These are phyloP conservation scores for Amphirosellinia nigrospora DNA, from an alignment of 495 filamentous ascomycete species.

Conservation along the genomic window DNA sequence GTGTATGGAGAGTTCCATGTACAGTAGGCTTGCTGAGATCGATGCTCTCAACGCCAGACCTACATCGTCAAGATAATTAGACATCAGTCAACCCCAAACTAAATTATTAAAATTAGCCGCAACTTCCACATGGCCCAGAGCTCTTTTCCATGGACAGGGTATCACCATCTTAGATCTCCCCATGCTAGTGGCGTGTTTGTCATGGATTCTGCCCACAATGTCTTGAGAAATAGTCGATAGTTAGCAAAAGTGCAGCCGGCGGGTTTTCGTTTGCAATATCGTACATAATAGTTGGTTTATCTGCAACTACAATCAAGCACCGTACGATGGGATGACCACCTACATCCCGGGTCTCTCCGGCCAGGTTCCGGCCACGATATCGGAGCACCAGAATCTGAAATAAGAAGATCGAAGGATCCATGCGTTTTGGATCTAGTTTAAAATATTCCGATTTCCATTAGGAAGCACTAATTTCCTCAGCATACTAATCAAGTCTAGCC, in stretches of 20 bases:
- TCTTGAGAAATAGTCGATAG: neutral
- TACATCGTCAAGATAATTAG: neutral
- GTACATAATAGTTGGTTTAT: neutral
- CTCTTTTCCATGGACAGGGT: neutral
- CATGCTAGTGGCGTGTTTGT: slow-evolving; percentile 1
- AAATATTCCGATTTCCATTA: neutral
- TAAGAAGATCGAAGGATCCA: neutral
- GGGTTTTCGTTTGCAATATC: slow-evolving; percentile 1
- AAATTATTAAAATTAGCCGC: too few species aligned
- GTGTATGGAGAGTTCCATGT: neutral
- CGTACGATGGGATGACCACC: neutral
- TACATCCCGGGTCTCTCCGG: slow-evolving; percentile 10
- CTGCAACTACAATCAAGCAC: neutral
- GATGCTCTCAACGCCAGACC: neutral
- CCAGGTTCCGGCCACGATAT: slow-evolving; percentile 10
- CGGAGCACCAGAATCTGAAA: neutral
- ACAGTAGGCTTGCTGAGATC: neutral
- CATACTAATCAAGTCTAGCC: slow-evolving; percentile 5
- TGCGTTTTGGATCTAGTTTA: neutral
- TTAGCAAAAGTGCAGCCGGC: neutral
- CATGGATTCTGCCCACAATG: neutral
- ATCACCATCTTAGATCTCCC: neutral
- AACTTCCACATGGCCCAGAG: neutral
- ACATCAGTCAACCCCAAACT: neutral
- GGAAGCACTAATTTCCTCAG: neutral